Evolutionary conservation across 352 stramenopile genomes (phyloP).

Genomic region (Aphanomyces astaci): DNA sequence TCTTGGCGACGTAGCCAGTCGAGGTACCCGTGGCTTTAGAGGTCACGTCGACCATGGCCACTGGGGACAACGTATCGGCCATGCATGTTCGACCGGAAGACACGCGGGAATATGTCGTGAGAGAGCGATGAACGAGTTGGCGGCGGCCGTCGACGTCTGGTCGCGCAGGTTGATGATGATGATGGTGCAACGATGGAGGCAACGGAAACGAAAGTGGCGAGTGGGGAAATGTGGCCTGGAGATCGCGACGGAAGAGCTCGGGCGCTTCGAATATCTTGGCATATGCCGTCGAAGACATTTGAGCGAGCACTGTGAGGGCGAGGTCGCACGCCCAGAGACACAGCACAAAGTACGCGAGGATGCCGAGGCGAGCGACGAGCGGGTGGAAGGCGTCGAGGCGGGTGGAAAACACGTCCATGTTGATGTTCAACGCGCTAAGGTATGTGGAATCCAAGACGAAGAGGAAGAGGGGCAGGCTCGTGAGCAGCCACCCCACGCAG

Average conservation of each 20-base stretch:
- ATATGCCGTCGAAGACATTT: conserved; percentile 2
- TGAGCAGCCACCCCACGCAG: not conserved
- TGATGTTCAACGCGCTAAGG: conserved; percentile 1
- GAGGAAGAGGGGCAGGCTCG: conserved; percentile 1
- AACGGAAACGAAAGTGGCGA: not conserved
- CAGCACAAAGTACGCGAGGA: conserved; percentile 14
- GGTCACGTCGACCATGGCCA: not conserved
- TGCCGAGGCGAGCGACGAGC: conserved; percentile 1
- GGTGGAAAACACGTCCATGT: conserved; percentile 6
- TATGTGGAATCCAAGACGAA: not conserved
- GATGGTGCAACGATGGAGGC: not conserved
- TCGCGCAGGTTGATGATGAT: no score
- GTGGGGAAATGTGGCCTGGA: not conserved
- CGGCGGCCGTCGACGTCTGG: not conserved
- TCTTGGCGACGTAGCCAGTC: no score
- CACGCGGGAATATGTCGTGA: conserved; percentile 15
- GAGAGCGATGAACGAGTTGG: not conserved
- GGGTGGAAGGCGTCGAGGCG: not conserved
- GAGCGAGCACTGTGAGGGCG: not conserved
- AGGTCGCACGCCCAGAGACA: conserved; percentile 12
- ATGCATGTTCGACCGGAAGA: not conserved
- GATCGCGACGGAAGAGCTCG: not conserved
- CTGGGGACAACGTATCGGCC: not conserved
- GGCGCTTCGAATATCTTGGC: conserved; percentile 12
- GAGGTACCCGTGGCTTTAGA: no score